These are phyloP conservation scores for Turritis glabra DNA, from an alignment of 345 rosid species.

Conservation along the genomic window DNA sequence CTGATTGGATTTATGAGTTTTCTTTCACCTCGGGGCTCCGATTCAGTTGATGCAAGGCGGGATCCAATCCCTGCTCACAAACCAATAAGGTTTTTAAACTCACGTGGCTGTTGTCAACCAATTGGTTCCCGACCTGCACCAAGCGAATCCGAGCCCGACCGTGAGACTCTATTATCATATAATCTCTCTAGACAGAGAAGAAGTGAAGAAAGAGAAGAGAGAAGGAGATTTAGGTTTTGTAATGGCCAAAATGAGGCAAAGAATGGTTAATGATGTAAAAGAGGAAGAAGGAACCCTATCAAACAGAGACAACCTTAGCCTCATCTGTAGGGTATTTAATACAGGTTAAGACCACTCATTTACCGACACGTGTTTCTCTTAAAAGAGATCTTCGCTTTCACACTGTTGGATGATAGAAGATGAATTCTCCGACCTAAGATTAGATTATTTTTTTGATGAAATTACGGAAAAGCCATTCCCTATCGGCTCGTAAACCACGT, in stretches of 20 bases:
- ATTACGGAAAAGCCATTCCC: constrained; percentile 27
- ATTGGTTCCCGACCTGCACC: constrained; percentile 99
- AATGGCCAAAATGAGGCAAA: constrained; percentile 3
- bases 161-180: constrained; percentile 36
- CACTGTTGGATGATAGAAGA: neutral
- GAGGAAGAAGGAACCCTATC: constrained; percentile 10
- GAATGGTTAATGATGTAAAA: neutral
- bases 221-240: neutral
- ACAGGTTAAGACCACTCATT: constrained; percentile 13
- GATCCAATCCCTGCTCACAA: constrained; percentile 53
- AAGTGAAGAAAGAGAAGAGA: neutral
- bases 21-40: constrained; percentile 68
- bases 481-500: constrained; percentile 36
- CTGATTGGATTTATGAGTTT: neutral
- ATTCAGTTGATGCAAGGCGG: constrained; percentile 99
- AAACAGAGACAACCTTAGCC: constrained; percentile 28
- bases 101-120: constrained; percentile 36
- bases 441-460: neutral
- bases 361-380: constrained; percentile 11
- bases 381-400: constrained; percentile 2
- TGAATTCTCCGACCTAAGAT: constrained; percentile 3
- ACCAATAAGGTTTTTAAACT: constrained; percentile 9
- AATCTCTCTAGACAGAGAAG: neutral
- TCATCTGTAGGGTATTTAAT: constrained; percentile 32
- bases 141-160: constrained; percentile 98